Base-by-base conservation (phyloP, 164 flowering plant species). In the Berberis vulgaris region DNA sequence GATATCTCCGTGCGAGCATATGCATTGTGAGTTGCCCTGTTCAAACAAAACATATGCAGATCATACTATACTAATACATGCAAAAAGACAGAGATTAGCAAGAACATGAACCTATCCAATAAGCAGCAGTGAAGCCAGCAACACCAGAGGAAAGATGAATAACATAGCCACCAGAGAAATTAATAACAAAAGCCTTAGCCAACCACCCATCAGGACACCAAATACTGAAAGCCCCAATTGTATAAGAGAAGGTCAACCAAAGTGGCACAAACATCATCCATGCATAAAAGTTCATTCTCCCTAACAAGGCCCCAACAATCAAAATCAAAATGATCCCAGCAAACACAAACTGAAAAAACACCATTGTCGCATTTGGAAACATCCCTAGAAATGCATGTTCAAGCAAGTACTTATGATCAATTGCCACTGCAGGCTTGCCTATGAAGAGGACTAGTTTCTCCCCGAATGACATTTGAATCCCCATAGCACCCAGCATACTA, bases 191-290 rank as follows among this genome's bases (percentile, higher is more conserved):
- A 13, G 53, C 46, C 69, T 74, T 71, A 3, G 59, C 26, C 52
- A 80, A 60, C 70, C 75, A 82, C 2, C 86, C 86, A 2, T 39
- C 4, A 3, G 70, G 79, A 38, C 68, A 67, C 82, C 80, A 80
- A 1, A 81, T 57, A 60, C 84, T 77, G 12, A 40, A 83, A 0
- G 84, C 83, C 2, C 73, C 73, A 0, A 83, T 66, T 1, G 86
- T 77, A 69, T 82, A 80, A 4, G 82, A 78, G 57, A 77, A 80
- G 1, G 83, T 79, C 2, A 82, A 54, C 88, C 86, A 86, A 1
- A 81, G 73, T 0, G 91, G 88, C 63, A 86, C 91, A 60, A 86
- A 86, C 44, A 79, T 4, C 88, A 86, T 85, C 87, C 91, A 85
- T 3, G 91, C 90, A 42, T 66, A 64, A 43, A 83, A 81, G 56